phyloP scores from a whole-genome alignment of 2,329 filamentous ascomycete genomes.

The Fusarium pseudocircinatum region DNA sequence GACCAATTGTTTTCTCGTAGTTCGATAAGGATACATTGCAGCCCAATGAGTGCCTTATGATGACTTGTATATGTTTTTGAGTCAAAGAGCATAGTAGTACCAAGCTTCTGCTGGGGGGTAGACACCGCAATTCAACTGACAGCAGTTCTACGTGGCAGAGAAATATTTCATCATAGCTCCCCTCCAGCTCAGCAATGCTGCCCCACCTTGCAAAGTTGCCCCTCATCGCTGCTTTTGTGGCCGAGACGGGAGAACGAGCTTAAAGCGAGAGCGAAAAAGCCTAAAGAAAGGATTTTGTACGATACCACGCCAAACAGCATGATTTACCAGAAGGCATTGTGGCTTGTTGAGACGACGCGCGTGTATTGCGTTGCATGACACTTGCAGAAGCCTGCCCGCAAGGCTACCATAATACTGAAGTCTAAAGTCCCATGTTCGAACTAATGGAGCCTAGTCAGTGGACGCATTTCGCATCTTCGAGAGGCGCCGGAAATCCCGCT shows the following conservation, averaged over 20 bases:
- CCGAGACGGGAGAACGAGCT: conserved; percentile 4
- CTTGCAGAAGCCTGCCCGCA: conserved; percentile 26
- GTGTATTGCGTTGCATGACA: conserved; percentile 19
- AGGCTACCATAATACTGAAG: conserved; percentile 34
- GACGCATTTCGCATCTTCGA: conserved; percentile 26
- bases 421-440: conserved; percentile 1
- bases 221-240: conserved; percentile 69
- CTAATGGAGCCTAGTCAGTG: conserved; percentile 34
- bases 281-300: not conserved
- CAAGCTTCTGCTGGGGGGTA: not conserved
- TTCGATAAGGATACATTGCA: conserved; percentile 9
- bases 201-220: conserved; percentile 63
- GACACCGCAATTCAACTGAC: conserved; percentile 17
- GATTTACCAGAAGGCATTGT: not conserved
- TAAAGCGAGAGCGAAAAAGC: conserved; percentile 26
- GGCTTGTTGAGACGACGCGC: conserved; percentile 31
- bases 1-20: not conserved
- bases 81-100: not conserved
- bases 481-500: conserved; percentile 32
- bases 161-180: conserved; percentile 45
- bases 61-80: not conserved
- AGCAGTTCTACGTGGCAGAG: conserved; percentile 36
- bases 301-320: not conserved
- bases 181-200: conserved; percentile 51
- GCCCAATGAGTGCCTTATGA: conserved; percentile 1